phyloP scores from a whole-genome alignment of 192 early-diverging fungal species.

The Lobulomyces angularis region DNA sequence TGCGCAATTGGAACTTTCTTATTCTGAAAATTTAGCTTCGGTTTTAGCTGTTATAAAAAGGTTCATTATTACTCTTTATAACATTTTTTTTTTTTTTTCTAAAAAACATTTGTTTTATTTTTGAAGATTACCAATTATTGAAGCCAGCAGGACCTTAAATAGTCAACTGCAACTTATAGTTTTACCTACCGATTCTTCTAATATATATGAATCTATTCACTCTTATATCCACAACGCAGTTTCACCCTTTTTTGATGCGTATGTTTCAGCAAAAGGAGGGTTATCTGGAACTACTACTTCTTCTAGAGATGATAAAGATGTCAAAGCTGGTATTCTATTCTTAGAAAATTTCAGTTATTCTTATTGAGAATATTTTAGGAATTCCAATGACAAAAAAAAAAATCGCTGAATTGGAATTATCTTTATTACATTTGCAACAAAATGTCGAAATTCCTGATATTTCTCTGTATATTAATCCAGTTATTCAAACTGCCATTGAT shows the following conservation, averaged over 20 bases:
- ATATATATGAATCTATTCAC: conserved; percentile 81
- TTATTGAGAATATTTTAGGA: conserved; percentile 30
- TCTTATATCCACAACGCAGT: conserved; percentile 87
- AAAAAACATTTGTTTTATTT: too few relatives aligned
- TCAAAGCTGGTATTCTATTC: conserved; percentile 50
- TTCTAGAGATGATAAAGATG: conserved; percentile 44
- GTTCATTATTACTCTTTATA: too few relatives aligned
- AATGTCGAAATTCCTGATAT: conserved; percentile 97
- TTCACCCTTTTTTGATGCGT: conserved; percentile 92
- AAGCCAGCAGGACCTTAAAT: conserved; percentile 56
- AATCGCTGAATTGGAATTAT: conserved; percentile 93
- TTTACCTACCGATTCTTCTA: conserved; percentile 58
- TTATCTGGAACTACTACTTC: conserved; percentile 20
- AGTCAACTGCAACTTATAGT: conserved; percentile 82
- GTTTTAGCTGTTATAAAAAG: too few relatives aligned
- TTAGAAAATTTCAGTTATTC: not conserved
- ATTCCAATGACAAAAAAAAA: conserved; percentile 95
- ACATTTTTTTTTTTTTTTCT: too few relatives aligned
- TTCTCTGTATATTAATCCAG: conserved; percentile 71
- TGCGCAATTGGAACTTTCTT: too few relatives aligned
- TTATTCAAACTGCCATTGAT: conserved; percentile 38
- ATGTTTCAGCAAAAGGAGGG: conserved; percentile 57
- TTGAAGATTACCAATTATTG: conserved; percentile 36
- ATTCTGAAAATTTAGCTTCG: too few relatives aligned
- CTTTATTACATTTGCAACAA: conserved; percentile 88